A percentile compares a stretch with the other conserved stretches of the same genome.
Conservation (phyloP, 495 filamentous ascomycete species). For the Lasiosphaeria ovina region DNA sequence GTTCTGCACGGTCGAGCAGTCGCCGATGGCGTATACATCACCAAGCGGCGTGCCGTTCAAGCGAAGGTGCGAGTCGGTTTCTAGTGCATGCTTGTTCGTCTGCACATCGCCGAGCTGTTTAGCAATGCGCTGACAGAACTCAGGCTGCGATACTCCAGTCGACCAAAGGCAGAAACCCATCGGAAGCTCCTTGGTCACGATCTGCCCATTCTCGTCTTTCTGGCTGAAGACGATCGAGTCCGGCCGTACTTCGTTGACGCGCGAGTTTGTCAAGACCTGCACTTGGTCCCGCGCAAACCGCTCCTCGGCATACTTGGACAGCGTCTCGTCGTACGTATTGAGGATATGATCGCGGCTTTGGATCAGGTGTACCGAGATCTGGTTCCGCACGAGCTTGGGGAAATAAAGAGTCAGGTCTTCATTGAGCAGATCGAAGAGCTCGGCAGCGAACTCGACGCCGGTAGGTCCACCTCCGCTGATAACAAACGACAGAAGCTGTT, state of each 20-base stretch:
- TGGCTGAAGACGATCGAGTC: constrained; percentile 90
- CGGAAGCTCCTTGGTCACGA: constrained; percentile 85
- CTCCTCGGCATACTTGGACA: constrained; percentile 88
- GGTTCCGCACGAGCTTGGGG: constrained; percentile 86
- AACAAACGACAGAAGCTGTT: constrained; percentile 87
- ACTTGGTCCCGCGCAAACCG: constrained; percentile 89
- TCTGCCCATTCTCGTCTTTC: constrained; percentile 65
- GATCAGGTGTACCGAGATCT: constrained; percentile 96
- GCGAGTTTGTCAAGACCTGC: constrained; percentile 83
- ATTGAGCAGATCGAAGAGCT: constrained; percentile 93
- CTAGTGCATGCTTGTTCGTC: constrained; percentile 85
- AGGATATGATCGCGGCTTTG: constrained; percentile 92
- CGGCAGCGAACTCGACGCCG: constrained; percentile 95
- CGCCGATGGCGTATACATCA: constrained; percentile 96
- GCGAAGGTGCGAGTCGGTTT: constrained; percentile 93
- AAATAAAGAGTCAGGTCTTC: constrained; percentile 85
- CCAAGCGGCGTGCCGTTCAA: constrained; percentile 88
- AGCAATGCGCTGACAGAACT: constrained; percentile 72
- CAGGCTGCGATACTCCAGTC: constrained; percentile 87
- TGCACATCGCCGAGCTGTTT: constrained; percentile 68
- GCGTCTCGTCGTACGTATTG: constrained; percentile 95
- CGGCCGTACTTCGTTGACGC: constrained; percentile 81
- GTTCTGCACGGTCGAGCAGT: constrained; percentile 95
- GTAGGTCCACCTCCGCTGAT: constrained; percentile 94
- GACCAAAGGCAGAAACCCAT: constrained; percentile 98